phyloP scores from a whole-genome alignment of 208 protist species.

The Trypanosoma melophagium region DNA sequence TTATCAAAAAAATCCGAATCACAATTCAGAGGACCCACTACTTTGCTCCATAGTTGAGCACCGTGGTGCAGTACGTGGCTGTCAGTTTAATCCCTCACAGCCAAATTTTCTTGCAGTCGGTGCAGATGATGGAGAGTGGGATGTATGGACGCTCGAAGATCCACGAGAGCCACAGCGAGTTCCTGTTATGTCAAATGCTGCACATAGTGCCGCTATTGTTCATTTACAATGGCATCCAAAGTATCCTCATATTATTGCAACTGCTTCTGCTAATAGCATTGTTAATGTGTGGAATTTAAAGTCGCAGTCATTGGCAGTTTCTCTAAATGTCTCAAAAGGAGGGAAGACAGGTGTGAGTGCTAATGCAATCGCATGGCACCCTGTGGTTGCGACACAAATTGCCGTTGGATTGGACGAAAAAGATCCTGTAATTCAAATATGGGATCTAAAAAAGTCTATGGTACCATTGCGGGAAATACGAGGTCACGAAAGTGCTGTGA shows the following conservation, averaged over 20 bases:
- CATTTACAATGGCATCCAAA: slow-evolving; percentile 84
- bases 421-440: slow-evolving; percentile 94
- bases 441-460: slow-evolving; percentile 95
- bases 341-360: slow-evolving; percentile 48
- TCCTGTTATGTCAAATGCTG: slow-evolving; percentile 66
- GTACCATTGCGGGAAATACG: slow-evolving; percentile 78
- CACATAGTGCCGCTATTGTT: slow-evolving; percentile 42
- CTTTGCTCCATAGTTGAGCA: slow-evolving; percentile 87
- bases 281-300: slow-evolving; percentile 96
- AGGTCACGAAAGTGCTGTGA: slow-evolving; percentile 89
- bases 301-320: slow-evolving; percentile 78
- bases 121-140: slow-evolving; percentile 66
- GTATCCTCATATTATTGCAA: slow-evolving; percentile 93
- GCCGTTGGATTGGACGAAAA: slow-evolving; percentile 92
- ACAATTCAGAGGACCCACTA: slow-evolving; percentile 36
- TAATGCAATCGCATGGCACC: slow-evolving; percentile 95
- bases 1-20: slow-evolving; percentile 25
- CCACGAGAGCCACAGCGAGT: slow-evolving; percentile 56
- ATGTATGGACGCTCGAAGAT: slow-evolving; percentile 91
- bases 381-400: slow-evolving; percentile 89
- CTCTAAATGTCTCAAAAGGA: slow-evolving; percentile 81
- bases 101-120: slow-evolving; percentile 81
- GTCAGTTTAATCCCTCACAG: slow-evolving; percentile 94
- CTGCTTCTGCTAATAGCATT: slow-evolving; percentile 78
- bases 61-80: slow-evolving; percentile 72